phyloP scores from a whole-genome alignment of 2,329 filamentous ascomycete species.

The Trichoderma semiorbis region DNA sequence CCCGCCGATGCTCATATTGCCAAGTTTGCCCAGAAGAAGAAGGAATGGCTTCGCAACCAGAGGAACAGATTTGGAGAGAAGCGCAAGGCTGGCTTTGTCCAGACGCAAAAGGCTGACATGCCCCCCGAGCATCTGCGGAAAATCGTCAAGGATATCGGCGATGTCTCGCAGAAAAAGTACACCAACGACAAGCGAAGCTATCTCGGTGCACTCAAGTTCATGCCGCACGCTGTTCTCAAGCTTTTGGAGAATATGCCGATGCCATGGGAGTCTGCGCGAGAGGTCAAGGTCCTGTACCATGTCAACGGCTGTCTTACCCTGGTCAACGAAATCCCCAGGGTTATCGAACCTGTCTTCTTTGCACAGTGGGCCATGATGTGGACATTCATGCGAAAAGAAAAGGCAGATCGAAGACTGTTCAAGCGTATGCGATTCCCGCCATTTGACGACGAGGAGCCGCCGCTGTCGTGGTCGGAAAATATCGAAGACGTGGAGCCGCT shows the following conservation, averaged over 20 bases:
- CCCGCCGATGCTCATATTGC: conserved; percentile 78
- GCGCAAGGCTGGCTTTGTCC: conserved; percentile 91
- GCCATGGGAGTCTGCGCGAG: conserved; percentile 95
- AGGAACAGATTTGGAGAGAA: conserved; percentile 95
- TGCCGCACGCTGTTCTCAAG: conserved; percentile 97
- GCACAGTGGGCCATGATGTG: conserved; percentile 99
- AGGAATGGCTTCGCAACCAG: conserved; percentile 92
- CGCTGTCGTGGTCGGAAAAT: conserved; percentile 96
- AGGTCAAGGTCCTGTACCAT: conserved; percentile 97
- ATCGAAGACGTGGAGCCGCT: conserved; percentile 97
- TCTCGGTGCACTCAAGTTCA: conserved; percentile 94
- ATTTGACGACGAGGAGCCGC: conserved; percentile 97
- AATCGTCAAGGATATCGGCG: conserved; percentile 96
- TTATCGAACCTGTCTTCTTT: conserved; percentile 96
- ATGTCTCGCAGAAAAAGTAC: conserved; percentile 99
- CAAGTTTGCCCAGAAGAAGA: conserved; percentile 98
- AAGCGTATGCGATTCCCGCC: conserved; percentile 99
- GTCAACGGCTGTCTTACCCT: conserved; percentile 96
- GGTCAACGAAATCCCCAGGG: conserved; percentile 93
- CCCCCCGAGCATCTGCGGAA: conserved; percentile 97
- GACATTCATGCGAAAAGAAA: conserved; percentile 96
- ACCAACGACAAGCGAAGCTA: conserved; percentile 98
- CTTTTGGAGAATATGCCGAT: conserved; percentile 99
- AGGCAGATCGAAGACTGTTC: conserved; percentile 92
- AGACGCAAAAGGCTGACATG: conserved; percentile 98